phyloP scores from a whole-genome alignment of 208 protist species.

The Acanthamoeba royreba region DNA sequence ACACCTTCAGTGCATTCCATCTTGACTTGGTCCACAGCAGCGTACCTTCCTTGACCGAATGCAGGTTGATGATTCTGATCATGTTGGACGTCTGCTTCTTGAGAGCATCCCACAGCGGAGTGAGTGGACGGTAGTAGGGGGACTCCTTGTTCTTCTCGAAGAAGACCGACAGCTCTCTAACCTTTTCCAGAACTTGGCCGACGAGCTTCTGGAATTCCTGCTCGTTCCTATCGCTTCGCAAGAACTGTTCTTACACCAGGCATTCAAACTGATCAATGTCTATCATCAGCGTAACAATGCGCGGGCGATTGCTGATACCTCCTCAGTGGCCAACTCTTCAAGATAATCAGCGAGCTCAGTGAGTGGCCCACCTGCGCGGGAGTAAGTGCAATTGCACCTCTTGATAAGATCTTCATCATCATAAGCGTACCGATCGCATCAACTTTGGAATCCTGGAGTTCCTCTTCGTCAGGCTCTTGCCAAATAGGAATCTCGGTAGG shows the following conservation, averaged over 20 bases:
- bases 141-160: background rate
- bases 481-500: background rate
- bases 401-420: background rate
- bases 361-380: background rate
- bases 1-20: too few relatives aligned
- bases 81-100: slow-evolving; percentile 6
- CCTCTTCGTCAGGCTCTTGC: background rate
- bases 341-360: background rate
- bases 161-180: background rate
- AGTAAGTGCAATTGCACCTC: too few relatives aligned
- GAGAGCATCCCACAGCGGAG: background rate
- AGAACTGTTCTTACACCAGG: background rate
- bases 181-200: background rate
- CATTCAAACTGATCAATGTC: too few relatives aligned
- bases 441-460: background rate
- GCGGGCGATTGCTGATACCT: too few relatives aligned
- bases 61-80: background rate
- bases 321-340: background rate
- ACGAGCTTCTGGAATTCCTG: background rate
- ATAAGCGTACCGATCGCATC: background rate
- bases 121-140: background rate
- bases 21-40: too few relatives aligned
- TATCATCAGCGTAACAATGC: too few relatives aligned
- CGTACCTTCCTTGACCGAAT: background rate
- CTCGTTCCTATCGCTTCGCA: background rate